These are phyloP conservation scores for Cercospora sp. DNA, from an alignment of 2,329 filamentous ascomycete genomes.

Conservation along the genomic window DNA sequence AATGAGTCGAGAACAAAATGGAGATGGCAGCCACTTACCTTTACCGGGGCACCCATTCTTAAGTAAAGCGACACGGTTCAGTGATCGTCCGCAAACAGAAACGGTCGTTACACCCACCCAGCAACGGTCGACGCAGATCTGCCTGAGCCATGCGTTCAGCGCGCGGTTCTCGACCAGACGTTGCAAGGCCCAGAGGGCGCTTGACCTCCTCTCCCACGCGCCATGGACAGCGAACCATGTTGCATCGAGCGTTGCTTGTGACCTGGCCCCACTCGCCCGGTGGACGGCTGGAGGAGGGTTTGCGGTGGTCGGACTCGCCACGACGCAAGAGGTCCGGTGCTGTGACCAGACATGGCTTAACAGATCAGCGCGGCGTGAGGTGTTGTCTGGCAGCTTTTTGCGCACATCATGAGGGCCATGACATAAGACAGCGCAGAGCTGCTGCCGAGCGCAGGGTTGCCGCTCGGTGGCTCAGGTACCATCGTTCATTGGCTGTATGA, in stretches of 20 bases:
- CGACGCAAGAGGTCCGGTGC: not conserved
- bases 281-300: not conserved
- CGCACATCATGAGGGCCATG: conserved; percentile 11
- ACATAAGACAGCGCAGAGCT: conserved; percentile 10
- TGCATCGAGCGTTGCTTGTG: conserved; percentile 3
- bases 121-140: conserved; percentile 3
- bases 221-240: conserved; percentile 8
- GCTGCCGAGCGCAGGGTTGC: not conserved
- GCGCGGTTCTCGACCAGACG: conserved; percentile 4
- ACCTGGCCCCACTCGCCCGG: conserved; percentile 6
- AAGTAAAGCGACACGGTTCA: not conserved
- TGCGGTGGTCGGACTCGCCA: not conserved
- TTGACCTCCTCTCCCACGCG: conserved; percentile 7
- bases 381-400: conserved; percentile 1
- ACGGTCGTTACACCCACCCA: conserved; percentile 7
- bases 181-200: not conserved
- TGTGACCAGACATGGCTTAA: conserved; percentile 6
- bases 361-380: conserved; percentile 3
- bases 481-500: conserved; percentile 21
- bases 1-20: conserved; percentile 5
- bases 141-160: conserved; percentile 9
- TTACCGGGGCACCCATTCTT: conserved; percentile 13
- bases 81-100: not conserved
- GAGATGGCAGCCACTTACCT: not conserved
- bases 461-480: conserved; percentile 17